A percentile compares a stretch with the other conserved stretches of the same genome.
phyloP scores from a whole-genome alignment of 495 filamentous ascomycete species.

The Thermothielavioides terrestris region DNA sequence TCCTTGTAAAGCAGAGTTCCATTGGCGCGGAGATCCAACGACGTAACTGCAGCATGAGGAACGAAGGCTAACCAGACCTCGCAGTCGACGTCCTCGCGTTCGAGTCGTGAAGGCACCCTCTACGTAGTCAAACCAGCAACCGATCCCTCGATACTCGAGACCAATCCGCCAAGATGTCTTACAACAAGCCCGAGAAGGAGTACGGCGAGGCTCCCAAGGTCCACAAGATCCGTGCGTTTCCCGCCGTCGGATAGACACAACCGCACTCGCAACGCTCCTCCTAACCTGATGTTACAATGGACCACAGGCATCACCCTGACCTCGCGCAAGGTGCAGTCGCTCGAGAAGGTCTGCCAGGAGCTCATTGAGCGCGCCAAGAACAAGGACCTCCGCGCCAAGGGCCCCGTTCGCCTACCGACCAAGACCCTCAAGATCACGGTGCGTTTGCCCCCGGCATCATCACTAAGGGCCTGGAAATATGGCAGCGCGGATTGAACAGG shows the following conservation, averaged over 20 bases:
- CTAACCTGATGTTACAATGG: too few relatives aligned
- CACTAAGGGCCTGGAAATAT: too few relatives aligned
- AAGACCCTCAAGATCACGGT: constrained; percentile 88
- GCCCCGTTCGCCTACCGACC: constrained; percentile 96
- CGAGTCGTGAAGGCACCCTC: constrained; percentile 55
- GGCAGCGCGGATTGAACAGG: too few relatives aligned
- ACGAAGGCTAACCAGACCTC: not conserved
- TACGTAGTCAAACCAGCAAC: constrained; percentile 8
- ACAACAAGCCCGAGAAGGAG: constrained; percentile 93
- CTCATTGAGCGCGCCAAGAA: constrained; percentile 97
- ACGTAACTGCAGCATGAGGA: not conserved
- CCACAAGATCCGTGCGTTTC: constrained; percentile 9
- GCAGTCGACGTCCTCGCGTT: constrained; percentile 25
- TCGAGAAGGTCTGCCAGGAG: constrained; percentile 98
- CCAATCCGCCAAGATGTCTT: constrained; percentile 65
- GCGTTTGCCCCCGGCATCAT: too few relatives aligned
- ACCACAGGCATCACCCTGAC: constrained; percentile 84
- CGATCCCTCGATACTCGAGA: constrained; percentile 20
- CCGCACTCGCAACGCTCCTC: not conserved
- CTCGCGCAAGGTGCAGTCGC: constrained; percentile 79
- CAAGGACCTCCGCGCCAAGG: constrained; percentile 98
- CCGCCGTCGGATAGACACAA: not conserved
- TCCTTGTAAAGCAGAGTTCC: not conserved
- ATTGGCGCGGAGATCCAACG: too few relatives aligned
- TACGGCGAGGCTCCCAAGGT: constrained; percentile 49